Conservation (phyloP, 1,284 basidiomycete genomes). For the Melanopsichium pennsylvanicum region DNA sequence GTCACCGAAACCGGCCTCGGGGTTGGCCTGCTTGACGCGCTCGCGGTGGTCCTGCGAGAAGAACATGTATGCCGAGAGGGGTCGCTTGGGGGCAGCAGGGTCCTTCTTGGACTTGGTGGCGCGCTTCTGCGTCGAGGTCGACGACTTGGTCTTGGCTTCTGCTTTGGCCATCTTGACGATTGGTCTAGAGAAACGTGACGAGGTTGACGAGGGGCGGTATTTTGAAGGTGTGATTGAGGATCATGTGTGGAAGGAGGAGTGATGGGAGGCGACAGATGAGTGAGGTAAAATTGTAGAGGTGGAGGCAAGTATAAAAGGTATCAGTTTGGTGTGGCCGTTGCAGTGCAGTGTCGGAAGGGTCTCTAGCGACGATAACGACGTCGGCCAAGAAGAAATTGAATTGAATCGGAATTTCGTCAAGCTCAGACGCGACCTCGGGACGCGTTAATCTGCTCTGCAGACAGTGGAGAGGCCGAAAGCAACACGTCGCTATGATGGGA, state of each 20-base stretch:
- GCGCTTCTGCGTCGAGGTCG: slow-evolving; percentile 47
- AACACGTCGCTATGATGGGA: slow-evolving; percentile 23
- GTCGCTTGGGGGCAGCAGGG: slow-evolving; percentile 84
- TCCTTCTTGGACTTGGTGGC: slow-evolving; percentile 68
- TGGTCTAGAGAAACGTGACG: no score
- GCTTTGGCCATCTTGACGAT: slow-evolving; percentile 56
- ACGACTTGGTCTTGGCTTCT: slow-evolving; percentile 57
- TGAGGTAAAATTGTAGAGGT: neutral
- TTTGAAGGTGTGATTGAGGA: no score
- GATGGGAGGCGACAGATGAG: neutral
- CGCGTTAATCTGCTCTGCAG: slow-evolving; percentile 10
- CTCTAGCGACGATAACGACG: neutral
- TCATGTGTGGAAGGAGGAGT: no score
- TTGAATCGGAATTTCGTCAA: slow-evolving; percentile 2
- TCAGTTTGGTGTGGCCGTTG: slow-evolving; percentile 2
- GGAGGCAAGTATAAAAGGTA: slow-evolving; percentile 3
- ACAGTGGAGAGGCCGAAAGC: neutral
- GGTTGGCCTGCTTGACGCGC: slow-evolving; percentile 92
- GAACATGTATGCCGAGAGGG: slow-evolving; percentile 97
- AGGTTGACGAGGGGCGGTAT: no score
- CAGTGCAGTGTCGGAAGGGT: no score
- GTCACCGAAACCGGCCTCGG: slow-evolving; percentile 91
- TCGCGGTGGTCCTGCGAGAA: slow-evolving; percentile 95
- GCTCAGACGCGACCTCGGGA: slow-evolving; percentile 20
- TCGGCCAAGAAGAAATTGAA: slow-evolving; percentile 19